Evolutionary conservation across 495 filamentous ascomycete genomes (phyloP), one percentile per base, ranked within the genome.

Genomic region (Penicillium chermesinum): DNA sequence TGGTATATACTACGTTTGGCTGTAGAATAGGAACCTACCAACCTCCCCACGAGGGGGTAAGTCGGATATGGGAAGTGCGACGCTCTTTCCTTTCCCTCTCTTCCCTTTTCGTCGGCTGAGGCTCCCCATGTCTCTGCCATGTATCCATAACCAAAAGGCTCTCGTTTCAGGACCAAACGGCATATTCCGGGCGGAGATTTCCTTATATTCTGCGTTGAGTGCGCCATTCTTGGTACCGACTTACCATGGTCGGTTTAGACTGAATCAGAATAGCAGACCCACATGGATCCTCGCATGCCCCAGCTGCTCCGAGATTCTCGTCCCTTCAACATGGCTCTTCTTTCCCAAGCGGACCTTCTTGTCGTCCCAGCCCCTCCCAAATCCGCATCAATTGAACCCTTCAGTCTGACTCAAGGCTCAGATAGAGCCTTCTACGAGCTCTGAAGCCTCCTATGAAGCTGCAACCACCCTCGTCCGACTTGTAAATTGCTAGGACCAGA

Each of bases 201-300:
- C 25, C 4, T 30, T 5, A 30, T 30, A 30, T 30, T 30, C 4
- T 30, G 25, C 4, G 4, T 30, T 10, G 4, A 10, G 10, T 10
- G 25, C 25, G 16, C 39, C 19, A 21, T 38, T 25, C 22, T 32
- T 41, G 15, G n/a, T 52, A 19, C 5, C 32, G 30, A 32, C n/a
- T 34, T 40, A 20, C 44, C 45, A 22, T 40, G 48, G 46, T 44
- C 39, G 48, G 53, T 51, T 52, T 56, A 46, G 48, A 37, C 44
- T 33, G 39, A 35, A 46, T 32, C 33, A 49, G 37, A n/a, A 46
- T 33, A 27, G 33, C 27, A 48, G 52, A 50, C 52, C 53, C 54
- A 52, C 54, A 36, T 1, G 3, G 42, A 45, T 45, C 17, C 42
- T 45, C 42, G 27, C 30, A 45, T 20, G 42, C 42, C 25, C 30